Conservation (phyloP, 495 filamentous ascomycete species). For the Aspergillus cavernicola region DNA sequence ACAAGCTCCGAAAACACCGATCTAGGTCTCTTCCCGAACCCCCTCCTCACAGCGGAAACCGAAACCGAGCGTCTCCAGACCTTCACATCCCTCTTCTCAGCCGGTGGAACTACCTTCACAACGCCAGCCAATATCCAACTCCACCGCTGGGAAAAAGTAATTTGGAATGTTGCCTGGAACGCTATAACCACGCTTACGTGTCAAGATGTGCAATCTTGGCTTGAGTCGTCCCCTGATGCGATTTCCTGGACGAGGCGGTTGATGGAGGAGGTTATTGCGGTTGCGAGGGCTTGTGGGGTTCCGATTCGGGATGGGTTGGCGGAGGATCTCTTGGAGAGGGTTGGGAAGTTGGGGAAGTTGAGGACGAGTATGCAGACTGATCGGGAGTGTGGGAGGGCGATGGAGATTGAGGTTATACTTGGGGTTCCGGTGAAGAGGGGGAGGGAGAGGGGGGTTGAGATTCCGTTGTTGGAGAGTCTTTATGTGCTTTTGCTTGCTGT, state of each 20-base stretch:
- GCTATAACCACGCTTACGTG: slow-evolving; percentile 47
- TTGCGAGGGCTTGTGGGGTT: slow-evolving; percentile 43
- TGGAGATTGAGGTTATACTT: slow-evolving; percentile 57
- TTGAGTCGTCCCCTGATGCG: slow-evolving; percentile 40
- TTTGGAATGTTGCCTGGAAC: slow-evolving; percentile 56
- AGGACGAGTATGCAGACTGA: slow-evolving; percentile 56
- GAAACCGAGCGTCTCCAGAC: slow-evolving; percentile 25
- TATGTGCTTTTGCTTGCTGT: slow-evolving; percentile 41
- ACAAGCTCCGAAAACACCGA: slow-evolving; percentile 45
- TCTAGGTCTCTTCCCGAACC: slow-evolving; percentile 45
- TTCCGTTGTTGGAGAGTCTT: slow-evolving; percentile 45
- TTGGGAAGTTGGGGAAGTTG: slow-evolving; percentile 39
- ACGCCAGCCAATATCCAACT: slow-evolving; percentile 42
- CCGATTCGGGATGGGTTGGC: slow-evolving; percentile 34
- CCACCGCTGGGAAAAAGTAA: slow-evolving; percentile 51
- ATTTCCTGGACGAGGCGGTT: slow-evolving; percentile 38
- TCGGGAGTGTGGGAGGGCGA: slow-evolving; percentile 40
- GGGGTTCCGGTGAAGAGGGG: slow-evolving; percentile 50
- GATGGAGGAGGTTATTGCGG: slow-evolving; percentile 48
- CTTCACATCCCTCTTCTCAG: slow-evolving; percentile 35
- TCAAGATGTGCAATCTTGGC: slow-evolving; percentile 48
- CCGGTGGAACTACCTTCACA: slow-evolving; percentile 38
- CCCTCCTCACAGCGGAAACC: slow-evolving; percentile 13
- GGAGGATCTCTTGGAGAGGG: slow-evolving; percentile 40
- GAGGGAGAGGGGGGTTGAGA: slow-evolving; percentile 43